Conservation (phyloP, 305 asterid genomes). For the Fraxinus xanthoxyloides region DNA sequence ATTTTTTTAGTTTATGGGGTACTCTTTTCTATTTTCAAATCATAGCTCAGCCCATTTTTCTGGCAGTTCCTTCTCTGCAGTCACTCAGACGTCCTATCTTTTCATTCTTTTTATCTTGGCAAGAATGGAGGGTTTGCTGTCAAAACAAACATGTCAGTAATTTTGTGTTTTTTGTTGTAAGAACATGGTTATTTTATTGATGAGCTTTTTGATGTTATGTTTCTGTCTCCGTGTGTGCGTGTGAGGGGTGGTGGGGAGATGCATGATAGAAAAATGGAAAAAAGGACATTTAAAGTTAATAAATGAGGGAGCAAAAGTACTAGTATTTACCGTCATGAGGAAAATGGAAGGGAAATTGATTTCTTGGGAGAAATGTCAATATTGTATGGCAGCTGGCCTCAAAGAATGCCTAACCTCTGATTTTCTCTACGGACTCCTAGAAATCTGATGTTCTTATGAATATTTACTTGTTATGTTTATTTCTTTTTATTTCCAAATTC, state of each 20-base stretch:
- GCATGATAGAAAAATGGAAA: not conserved
- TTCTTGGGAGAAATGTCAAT: not conserved
- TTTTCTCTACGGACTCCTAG: not conserved
- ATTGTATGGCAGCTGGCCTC: not conserved
- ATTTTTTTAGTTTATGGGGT: not conserved
- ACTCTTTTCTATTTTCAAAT: not conserved
- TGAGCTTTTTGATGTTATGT: not conserved
- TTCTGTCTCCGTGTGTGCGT: not conserved
- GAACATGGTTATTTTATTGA: not conserved
- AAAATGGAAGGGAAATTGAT: conserved; percentile 2
- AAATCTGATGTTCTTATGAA: not conserved
- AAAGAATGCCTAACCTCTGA: not conserved
- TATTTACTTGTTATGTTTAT: not conserved
- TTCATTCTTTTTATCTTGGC: not conserved
- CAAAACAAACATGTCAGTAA: not conserved
- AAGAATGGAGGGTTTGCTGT: not conserved
- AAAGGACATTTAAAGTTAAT: not conserved
- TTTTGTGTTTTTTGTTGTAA: not conserved
- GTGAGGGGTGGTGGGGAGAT: not conserved
- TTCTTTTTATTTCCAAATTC: conserved; percentile 11
- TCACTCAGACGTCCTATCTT: not conserved
- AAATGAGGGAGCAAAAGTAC: not conserved
- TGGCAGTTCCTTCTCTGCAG: not conserved
- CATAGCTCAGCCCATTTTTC: not conserved
- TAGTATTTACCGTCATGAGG: not conserved